Base-by-base conservation (phyloP, 129 eudicot species). In the Flaveria brownii region DNA sequence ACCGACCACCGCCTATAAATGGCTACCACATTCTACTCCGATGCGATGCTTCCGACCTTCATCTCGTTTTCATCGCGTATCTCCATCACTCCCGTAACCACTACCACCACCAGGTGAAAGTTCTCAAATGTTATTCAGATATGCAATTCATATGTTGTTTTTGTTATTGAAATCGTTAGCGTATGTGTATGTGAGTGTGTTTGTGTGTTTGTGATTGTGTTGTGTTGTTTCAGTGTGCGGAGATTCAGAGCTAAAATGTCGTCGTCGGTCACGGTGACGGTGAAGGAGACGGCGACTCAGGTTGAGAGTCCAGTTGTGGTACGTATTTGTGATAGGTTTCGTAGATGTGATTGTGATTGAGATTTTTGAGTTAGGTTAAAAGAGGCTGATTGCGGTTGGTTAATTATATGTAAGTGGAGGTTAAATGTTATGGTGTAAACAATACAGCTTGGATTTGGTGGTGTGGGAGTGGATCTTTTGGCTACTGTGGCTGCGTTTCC, bases 401-500 rank as follows among this genome's bases (percentile, higher is more conserved):
- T 46, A 50, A 15, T 25, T 26, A n/a, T 63, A 17, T 25, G 26
- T 25, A 25, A 25, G 26, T 25, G 26, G 26, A 25, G 1, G 26
- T 25, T 25, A 0, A 25, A 25, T 25, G 26, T 25, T 25, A 25
- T 57, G 49, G 76, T 78, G 41, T 77, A 13, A 56, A 68, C 57
- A 59, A 22, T 9, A 64, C 87, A 91, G 96, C 74, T 93, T 55
- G 98, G 98, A 65, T 82, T 84, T 55, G 98, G 98, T 51, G 76
- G 87, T 22, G 87, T 82, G 59, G 73, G 72, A 28, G 86, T 93
- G 78, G 98, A 93, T 64, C 82, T 77, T 28, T 82, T 93, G 78
- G 98, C 97, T 9, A 86, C 91, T 2, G 97, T 93, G 33, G 87
- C 81, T 71, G 25, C 82, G 61, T 93, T 80, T 68, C 98, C 98